These are phyloP conservation scores for Phytophthora citrophthora DNA, from an alignment of 352 stramenopile species.

Conservation along the genomic window DNA sequence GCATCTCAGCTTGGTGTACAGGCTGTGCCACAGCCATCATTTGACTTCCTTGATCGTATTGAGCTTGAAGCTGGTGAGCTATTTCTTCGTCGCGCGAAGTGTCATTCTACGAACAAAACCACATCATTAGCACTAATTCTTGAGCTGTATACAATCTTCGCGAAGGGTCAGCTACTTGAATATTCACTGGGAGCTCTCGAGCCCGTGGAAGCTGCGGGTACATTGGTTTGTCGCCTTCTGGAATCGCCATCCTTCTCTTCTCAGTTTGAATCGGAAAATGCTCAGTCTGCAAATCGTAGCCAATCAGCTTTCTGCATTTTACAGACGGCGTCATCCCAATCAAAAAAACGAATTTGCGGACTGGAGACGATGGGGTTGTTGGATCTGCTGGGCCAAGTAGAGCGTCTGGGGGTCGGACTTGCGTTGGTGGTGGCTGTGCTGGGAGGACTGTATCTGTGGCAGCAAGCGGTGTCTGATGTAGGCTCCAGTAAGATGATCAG, in stretches of 20 bases:
- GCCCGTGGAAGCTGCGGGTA: constrained; percentile 26
- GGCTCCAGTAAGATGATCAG: constrained; percentile 49
- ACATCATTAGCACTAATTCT: not conserved
- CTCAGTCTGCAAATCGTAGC: constrained; percentile 4
- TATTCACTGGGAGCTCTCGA: constrained; percentile 17
- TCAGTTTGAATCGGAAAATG: constrained; percentile 18
- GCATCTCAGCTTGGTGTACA: constrained; percentile 42
- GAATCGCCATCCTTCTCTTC: constrained; percentile 20
- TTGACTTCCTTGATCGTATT: constrained; percentile 51
- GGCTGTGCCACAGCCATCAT: constrained; percentile 48
- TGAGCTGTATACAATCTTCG: too few species aligned
- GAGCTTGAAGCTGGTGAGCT: constrained; percentile 57
- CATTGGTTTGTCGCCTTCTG: constrained; percentile 24
- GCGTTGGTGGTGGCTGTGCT: constrained; percentile 34
- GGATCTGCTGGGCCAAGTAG: constrained; percentile 30
- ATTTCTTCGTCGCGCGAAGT: constrained; percentile 58
- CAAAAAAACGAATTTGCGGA: constrained; percentile 9
- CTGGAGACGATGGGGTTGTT: constrained; percentile 14
- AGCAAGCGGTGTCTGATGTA: constrained; percentile 29
- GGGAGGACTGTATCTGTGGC: constrained; percentile 41
- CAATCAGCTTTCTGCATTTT: constrained; percentile 15
- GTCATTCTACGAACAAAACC: constrained; percentile 25
- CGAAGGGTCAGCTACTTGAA: constrained; percentile 12
- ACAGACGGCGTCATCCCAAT: constrained; percentile 18
- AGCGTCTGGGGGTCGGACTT: constrained; percentile 31